These are phyloP conservation scores for Aristolochia fimbriata DNA, from an alignment of 164 flowering plant genomes.

Conservation along the genomic window DNA sequence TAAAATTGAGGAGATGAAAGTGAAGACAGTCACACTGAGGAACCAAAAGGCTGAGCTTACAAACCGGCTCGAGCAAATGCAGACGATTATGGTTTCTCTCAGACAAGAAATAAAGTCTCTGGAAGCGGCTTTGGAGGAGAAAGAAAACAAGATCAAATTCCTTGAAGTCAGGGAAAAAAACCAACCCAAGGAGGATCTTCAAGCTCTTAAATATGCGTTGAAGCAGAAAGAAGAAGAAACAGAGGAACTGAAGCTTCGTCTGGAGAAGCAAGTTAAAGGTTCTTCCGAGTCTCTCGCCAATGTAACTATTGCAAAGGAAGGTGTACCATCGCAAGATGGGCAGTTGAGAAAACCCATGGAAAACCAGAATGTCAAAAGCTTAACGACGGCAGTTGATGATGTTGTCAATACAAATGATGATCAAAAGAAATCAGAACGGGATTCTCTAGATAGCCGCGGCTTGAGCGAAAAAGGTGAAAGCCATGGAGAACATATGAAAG, in stretches of 20 bases:
- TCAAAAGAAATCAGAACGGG: too few relatives aligned
- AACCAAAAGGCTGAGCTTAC: constrained; percentile 43
- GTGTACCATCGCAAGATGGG: background rate
- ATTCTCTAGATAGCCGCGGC: too few relatives aligned
- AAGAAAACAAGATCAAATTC: constrained; percentile 36
- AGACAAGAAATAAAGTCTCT: constrained; percentile 39
- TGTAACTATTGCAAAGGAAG: constrained; percentile 5
- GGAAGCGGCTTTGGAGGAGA: constrained; percentile 39
- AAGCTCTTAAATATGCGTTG: constrained; percentile 26
- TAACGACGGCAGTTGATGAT: too few relatives aligned
- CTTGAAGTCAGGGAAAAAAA: constrained; percentile 18
- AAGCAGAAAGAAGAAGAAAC: constrained; percentile 51
- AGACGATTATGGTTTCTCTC: constrained; percentile 42
- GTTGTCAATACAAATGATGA: too few relatives aligned
- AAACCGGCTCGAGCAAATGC: constrained; percentile 38
- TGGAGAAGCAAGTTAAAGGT: constrained; percentile 14
- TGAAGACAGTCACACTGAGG: constrained; percentile 26
- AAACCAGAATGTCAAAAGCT: too few relatives aligned
- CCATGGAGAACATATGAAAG: too few relatives aligned
- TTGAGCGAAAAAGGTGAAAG: too few relatives aligned
- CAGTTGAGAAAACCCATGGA: background rate
- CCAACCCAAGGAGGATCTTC: constrained; percentile 13
- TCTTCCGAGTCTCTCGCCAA: constrained; percentile 20
- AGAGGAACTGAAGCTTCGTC: constrained; percentile 32
- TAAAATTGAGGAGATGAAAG: constrained; percentile 44